Conservation (phyloP, 2,329 filamentous ascomycete genomes). For the Tolypocladium endophyticum region DNA sequence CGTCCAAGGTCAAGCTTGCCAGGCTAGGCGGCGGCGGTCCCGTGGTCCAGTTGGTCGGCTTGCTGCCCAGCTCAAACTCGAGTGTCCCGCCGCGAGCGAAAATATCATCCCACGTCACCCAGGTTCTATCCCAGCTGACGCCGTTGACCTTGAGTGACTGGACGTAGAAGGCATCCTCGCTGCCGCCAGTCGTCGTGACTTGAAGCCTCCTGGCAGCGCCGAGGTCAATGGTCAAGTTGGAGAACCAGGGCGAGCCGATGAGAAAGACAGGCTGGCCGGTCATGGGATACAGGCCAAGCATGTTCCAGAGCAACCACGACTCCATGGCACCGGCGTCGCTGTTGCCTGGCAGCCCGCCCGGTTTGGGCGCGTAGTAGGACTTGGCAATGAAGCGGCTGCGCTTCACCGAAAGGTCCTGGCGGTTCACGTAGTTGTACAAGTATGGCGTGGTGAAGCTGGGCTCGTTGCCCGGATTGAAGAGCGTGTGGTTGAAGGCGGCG, state of each 20-base stretch:
- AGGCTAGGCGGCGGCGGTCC: conserved; percentile 52
- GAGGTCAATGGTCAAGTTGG: conserved; percentile 46
- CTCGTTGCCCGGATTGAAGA: conserved; percentile 60
- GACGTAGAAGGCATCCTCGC: conserved; percentile 44
- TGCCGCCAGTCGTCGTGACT: conserved; percentile 42
- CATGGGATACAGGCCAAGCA: conserved; percentile 58
- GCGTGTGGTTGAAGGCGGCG: conserved; percentile 36
- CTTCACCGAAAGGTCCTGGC: conserved; percentile 50
- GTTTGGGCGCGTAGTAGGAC: conserved; percentile 44
- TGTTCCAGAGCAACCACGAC: conserved; percentile 57
- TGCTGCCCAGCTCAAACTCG: conserved; percentile 51
- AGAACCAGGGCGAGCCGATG: conserved; percentile 53
- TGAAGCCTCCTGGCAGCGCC: conserved; percentile 41
- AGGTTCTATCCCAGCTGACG: conserved; percentile 47
- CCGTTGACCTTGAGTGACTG: conserved; percentile 59
- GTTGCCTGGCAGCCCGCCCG: conserved; percentile 55
- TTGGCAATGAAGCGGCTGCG: conserved; percentile 49
- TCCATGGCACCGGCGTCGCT: conserved; percentile 66
- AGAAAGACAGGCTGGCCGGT: conserved; percentile 60
- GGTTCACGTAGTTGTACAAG: conserved; percentile 56
- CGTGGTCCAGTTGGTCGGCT: conserved; percentile 44
- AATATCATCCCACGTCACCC: conserved; percentile 56
- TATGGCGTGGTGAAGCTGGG: conserved; percentile 58
- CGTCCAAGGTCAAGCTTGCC: conserved; percentile 19
- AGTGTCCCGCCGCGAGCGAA: conserved; percentile 53